phyloP scores from a whole-genome alignment of 2,329 filamentous ascomycete genomes.

The Diaporthe sp. region DNA sequence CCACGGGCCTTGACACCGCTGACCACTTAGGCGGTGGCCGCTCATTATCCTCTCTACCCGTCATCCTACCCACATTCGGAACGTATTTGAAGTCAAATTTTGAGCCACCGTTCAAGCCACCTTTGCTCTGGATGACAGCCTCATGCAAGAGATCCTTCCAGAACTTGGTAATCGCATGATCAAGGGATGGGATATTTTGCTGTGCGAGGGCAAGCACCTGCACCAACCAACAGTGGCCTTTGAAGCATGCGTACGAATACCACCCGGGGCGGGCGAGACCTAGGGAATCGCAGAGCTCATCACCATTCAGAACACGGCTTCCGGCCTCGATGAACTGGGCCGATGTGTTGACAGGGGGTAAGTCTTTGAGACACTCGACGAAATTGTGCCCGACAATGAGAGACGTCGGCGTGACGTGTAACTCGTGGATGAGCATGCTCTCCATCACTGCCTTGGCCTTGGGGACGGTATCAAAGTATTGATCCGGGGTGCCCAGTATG shows the following conservation, averaged over 20 bases:
- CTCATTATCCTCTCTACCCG: neutral
- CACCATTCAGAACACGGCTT: conserved; percentile 8
- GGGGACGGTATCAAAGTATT: neutral
- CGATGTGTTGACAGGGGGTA: neutral
- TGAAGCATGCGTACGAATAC: conserved; percentile 15
- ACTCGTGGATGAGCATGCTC: conserved; percentile 15
- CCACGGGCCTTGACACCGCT: neutral
- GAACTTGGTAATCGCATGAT: neutral
- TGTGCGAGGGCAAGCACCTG: neutral
- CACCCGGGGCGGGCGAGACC: neutral
- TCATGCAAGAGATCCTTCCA: neutral
- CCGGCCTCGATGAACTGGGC: conserved; percentile 5
- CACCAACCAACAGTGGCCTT: conserved; percentile 16
- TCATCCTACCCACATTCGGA: neutral
- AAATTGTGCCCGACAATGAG: conserved; percentile 17
- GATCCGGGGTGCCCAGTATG: neutral
- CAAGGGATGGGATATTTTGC: neutral
- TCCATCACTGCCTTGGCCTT: conserved; percentile 10
- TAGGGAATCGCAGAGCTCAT: conserved; percentile 10
- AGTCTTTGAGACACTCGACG: conserved; percentile 7
- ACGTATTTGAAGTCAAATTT: conserved; percentile 10
- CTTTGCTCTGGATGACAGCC: neutral
- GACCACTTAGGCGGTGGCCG: neutral
- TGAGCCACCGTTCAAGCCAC: conserved; percentile 6
- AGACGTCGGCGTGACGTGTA: conserved; percentile 10